Evolutionary conservation across 305 asterid genomes (phyloP), one percentile per base, ranked within the genome.

Genomic region (Fraxinus dipetala): DNA sequence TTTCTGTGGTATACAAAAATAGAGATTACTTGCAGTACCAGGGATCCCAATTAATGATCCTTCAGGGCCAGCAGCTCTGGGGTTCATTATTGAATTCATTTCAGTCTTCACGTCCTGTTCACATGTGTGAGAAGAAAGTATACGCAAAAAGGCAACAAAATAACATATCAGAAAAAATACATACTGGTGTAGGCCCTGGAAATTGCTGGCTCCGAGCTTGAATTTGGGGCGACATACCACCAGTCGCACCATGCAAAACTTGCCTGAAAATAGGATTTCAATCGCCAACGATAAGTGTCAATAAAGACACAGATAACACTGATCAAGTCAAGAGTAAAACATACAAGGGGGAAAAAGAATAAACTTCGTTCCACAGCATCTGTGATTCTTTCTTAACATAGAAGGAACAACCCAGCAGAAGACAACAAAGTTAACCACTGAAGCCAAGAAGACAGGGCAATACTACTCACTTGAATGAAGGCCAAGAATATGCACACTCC

Each of bases 31-130:
- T 54, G 75, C 75, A 20, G 31, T 92, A 93, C 99, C 99, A 72
- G 94, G 96, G 75, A 93, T 91, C 81, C 99, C 99, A 81, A 91
- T 92, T 81, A 95, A 86, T 72, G 99, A 95, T 83, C 97, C 98
- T 82, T 94, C 99, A 35, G 97, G 85, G 36, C 95, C 98, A 22
- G 89, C 92, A 81, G 89, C 91, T 88, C 97, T 87, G 24, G 94
- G 95, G 81, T 95, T 96, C 89, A 92, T 82, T 51, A 93, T 89
- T 30, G 94, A 92, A 88, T 94, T 96, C 92, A 92, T 91, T 83
- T 96, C 99, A 34, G 96, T 65, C 87, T 95, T 96, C 63, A 92
- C 91, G 61, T 96, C 98, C 99, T 96, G 91, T 78, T 74, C 48
- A 45, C 36, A 72, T 43, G 79, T 61, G 70, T 26, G 36, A 75